Evolutionary conservation across 2,329 filamentous ascomycete species (phyloP), one percentile per base, ranked within the genome.

Genomic region (Phaeosphaeria sp.): DNA sequence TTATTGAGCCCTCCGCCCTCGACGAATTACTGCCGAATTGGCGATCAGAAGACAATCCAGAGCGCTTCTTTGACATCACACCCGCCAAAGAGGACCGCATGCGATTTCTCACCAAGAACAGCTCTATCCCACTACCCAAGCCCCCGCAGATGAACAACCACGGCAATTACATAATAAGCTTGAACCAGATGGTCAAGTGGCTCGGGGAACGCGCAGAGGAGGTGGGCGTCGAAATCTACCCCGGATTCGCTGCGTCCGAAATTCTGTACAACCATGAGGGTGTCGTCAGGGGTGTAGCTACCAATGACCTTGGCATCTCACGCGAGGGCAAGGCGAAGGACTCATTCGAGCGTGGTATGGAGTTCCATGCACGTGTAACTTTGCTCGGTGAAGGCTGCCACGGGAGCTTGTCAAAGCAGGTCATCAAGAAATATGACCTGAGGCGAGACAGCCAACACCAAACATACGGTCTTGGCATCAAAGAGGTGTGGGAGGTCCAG

Each of bases 101-200:
- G 94, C 89, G 92, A 67, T 97, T 97, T 79, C 84, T 99, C 60
- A 98, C 94, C 47, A 90, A 93, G 81, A 90, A 84, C 53, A 83
- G 83, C 60, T 83, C 93, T 0, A 87, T 96, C 56, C 92, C 92
- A 6, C 82, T 98, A 52, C 95, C 94, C 1, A 88, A 89, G 13
- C 95, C 95, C 46, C 95, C 95, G 30, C 95, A 98, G 81, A 99
- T 99, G 95, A 88, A 93, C 82, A 99, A 99, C 77, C 87, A 96
- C 72, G 95, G 95, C 66, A 99, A 99, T 80, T 98, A 96, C 78
- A 99, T 99, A 66, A 88, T 99, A 72, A 96, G 92, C 73, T 81
- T 99, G 71, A 98, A 96, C 78, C 92, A 98, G 78, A 90, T 99
- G 72, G 90, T 91, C 56, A 96, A 94, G 79, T 99, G 95, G 95